Base-by-base conservation (phyloP, 1,139 yeast genomes). In the Suhomyces coccinellae region DNA sequence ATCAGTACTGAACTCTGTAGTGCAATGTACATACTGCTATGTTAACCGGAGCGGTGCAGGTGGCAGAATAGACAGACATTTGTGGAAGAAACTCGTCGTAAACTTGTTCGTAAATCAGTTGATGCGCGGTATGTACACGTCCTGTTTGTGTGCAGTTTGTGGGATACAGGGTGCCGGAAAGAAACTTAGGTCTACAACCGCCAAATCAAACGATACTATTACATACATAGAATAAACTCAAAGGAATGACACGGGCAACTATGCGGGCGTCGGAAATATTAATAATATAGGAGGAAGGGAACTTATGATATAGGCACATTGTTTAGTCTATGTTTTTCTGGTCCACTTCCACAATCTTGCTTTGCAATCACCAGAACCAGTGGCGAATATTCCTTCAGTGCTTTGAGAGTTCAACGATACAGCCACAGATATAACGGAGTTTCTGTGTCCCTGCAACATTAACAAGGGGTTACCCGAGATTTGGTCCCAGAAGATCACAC, bases 401-500 rank as follows among this genome's bases (percentile, higher is more conserved):
- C 85, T 86, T 50, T 78, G 78, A 36, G 89, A 85, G 61, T 83
- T 83, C 50, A 85, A 80, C 37, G 93, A 83, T 16, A 93, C 97
- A 36, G 96, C 93, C 34, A 93, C 98, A 43, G 95, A 85, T 54
- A 93, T 93, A 42, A 93, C 99, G 20, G 96, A 87, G 71, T 93
- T 93, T 65, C 95, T 84, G 68, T 93, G 99, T 30, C 99, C 98
- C 71, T 91, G 98, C 56, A 93, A 77, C 96, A 91, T 89, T 62
- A 93, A 77, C 66, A 90, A 83, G 50, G 97, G 96, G 67, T 89
- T 93, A 53, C 97, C 97, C 13, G 93, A 81, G 41, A 77, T 75
- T 58, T 93, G 95, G 63, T 93, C 97, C 99, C 99, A 93, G 75
- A 93, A 87, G 52, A 91, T 87, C 43, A 93, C 97, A 43, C 97